These are phyloP conservation scores for Ceratonia siliqua DNA, from an alignment of 306 rosid species.

Conservation along the genomic window DNA sequence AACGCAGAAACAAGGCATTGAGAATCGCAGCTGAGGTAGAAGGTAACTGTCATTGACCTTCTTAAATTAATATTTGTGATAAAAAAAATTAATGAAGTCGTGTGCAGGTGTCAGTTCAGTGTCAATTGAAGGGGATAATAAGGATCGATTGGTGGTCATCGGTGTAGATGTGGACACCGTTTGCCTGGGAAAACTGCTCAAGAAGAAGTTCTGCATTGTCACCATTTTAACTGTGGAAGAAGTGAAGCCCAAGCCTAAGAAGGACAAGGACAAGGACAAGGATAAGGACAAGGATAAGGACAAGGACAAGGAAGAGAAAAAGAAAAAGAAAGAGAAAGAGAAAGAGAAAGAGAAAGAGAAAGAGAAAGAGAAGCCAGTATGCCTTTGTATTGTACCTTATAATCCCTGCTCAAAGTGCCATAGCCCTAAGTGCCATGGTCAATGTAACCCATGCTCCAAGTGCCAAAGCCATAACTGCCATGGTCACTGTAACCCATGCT, in stretches of 20 bases:
- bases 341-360: background rate
- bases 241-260: conserved; percentile 6
- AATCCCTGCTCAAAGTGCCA: background rate
- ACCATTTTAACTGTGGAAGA: conserved; percentile 32
- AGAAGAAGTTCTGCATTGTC: conserved; percentile 36
- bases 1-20: conserved; percentile 9
- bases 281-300: too few relatives aligned
- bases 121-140: background rate
- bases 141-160: background rate
- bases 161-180: background rate
- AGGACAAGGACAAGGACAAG: background rate
- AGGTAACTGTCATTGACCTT: too few relatives aligned
- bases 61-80: too few relatives aligned
- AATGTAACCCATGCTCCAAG: background rate
- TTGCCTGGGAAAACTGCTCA: conserved; percentile 24
- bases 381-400: background rate
- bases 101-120: conserved; percentile 3
- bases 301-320: too few relatives aligned
- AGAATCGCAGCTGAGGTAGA: background rate
- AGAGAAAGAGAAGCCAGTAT: background rate
- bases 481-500: background rate
- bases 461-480: background rate
- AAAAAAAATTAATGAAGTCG: too few relatives aligned
- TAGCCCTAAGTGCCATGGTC: background rate
- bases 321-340: background rate